Evolutionary conservation across 768 basidiomycete genomes (phyloP).

Genomic region (Filobasidium floriforme): DNA sequence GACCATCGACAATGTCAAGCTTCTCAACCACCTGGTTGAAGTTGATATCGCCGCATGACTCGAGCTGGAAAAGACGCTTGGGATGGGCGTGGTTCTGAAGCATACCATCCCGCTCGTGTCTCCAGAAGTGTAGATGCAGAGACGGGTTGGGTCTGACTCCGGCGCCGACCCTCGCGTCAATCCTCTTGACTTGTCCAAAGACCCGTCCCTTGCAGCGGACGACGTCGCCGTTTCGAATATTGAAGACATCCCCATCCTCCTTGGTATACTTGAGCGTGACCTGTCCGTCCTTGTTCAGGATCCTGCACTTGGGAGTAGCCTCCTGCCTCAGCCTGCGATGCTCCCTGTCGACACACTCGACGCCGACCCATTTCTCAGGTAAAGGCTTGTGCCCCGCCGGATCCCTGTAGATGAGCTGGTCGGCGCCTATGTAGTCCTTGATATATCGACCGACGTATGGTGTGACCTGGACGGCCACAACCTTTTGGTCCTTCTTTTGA

Average conservation of each 20-base stretch:
- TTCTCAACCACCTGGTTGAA: not conserved
- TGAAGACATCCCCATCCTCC: not conserved
- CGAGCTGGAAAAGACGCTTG: not conserved
- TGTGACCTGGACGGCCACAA: no score
- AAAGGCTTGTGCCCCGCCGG: no score
- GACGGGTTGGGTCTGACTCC: not conserved
- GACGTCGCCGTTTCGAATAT: not conserved
- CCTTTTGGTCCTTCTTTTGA: no score
- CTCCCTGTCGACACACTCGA: no score
- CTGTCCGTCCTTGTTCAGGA: not conserved
- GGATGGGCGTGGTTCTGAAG: not conserved
- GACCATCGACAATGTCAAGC: not conserved
- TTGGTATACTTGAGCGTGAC: not conserved
- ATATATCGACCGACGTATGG: no score
- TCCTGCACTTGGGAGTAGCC: not conserved
- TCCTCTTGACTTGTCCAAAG: not conserved
- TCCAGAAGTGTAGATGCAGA: conserved; percentile 1
- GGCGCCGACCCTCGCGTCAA: not conserved
- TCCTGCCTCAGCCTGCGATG: not conserved
- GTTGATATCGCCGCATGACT: not conserved
- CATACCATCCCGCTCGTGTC: not conserved
- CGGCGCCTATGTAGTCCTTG: no score
- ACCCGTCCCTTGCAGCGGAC: not conserved
- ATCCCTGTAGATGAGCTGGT: no score
- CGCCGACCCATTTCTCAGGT: no score